phyloP scores from a whole-genome alignment of 306 rosid species.

The Leucaena leucocephala region DNA sequence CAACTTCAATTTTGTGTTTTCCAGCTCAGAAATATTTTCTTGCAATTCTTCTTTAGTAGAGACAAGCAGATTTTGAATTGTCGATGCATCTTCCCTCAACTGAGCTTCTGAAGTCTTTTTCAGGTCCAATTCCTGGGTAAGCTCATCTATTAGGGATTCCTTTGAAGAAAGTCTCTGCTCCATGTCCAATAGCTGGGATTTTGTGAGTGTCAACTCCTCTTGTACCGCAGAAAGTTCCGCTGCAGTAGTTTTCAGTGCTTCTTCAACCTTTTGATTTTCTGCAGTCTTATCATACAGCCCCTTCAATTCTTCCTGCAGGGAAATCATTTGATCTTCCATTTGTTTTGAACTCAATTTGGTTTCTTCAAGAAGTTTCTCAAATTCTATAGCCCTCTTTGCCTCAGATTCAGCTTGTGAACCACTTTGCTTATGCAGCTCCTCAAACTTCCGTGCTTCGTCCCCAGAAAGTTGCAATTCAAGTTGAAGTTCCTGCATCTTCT shows the following conservation, averaged over 20 bases:
- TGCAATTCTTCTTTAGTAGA: conserved; percentile 75
- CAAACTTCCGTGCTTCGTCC: conserved; percentile 65
- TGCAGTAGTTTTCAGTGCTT: conserved; percentile 63
- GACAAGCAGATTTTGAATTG: conserved; percentile 56
- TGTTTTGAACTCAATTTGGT: conserved; percentile 59
- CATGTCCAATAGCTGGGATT: conserved; percentile 61
- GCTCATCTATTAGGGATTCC: conserved; percentile 59
- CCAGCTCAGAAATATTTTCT: conserved; percentile 64
- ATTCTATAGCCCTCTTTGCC: conserved; percentile 65
- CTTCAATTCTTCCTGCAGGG: conserved; percentile 75
- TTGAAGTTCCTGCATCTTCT: conserved; percentile 68
- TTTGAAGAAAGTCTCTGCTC: conserved; percentile 61
- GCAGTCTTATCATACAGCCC: conserved; percentile 68
- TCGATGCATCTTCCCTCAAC: conserved; percentile 72
- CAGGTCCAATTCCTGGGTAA: conserved; percentile 56
- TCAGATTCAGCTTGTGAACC: conserved; percentile 80
- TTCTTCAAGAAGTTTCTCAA: conserved; percentile 75
- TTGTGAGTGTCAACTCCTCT: conserved; percentile 68
- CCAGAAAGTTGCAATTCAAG: conserved; percentile 58
- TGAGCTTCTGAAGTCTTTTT: conserved; percentile 67
- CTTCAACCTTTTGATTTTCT: conserved; percentile 75
- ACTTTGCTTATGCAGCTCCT: conserved; percentile 87
- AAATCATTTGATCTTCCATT: conserved; percentile 68
- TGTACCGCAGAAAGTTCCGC: conserved; percentile 68
- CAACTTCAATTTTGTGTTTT: conserved; percentile 57